A percentile compares a stretch with the other conserved stretches of the same genome.
These are phyloP conservation scores for Cruciata laevipes DNA, from an alignment of 257 asterid genomes.

Conservation along the genomic window DNA sequence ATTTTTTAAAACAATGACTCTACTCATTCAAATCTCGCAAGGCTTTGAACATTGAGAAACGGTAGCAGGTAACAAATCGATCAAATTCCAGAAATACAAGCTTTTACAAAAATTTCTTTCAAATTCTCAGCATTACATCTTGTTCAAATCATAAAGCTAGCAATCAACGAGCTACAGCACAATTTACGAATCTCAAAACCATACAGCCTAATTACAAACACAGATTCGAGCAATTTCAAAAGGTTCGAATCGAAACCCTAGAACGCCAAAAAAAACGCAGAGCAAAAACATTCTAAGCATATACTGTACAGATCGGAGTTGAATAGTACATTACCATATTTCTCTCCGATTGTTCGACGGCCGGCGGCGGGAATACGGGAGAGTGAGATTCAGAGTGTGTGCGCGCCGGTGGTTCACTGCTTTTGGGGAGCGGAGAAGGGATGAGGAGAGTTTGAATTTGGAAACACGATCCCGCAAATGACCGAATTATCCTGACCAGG, in stretches of 20 bases:
- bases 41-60: too few species aligned
- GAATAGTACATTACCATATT: constrained; percentile 7
- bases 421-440: not conserved
- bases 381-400: not conserved
- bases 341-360: not conserved
- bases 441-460: constrained; percentile 11
- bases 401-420: not conserved
- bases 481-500: constrained; percentile 11
- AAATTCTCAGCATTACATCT: too few species aligned
- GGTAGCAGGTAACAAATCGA: not conserved
- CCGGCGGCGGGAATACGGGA: too few species aligned
- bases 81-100: not conserved
- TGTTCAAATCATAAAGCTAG: not conserved
- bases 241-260: constrained; percentile 17
- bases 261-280: not conserved
- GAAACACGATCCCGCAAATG: constrained; percentile 11
- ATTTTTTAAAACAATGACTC: not conserved
- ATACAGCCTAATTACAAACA: not conserved
- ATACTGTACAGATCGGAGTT: not conserved
- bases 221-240: not conserved
- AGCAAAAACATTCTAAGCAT: not conserved
- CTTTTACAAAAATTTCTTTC: not conserved
- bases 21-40: not conserved
- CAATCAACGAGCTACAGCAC: not conserved
- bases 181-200: not conserved